Percentiles rank a stretch among this genome's conserved stretches.
Conservation (phyloP, 23 red algal genomes). For the Cyanidiococcus yangmingshanensis region DNA sequence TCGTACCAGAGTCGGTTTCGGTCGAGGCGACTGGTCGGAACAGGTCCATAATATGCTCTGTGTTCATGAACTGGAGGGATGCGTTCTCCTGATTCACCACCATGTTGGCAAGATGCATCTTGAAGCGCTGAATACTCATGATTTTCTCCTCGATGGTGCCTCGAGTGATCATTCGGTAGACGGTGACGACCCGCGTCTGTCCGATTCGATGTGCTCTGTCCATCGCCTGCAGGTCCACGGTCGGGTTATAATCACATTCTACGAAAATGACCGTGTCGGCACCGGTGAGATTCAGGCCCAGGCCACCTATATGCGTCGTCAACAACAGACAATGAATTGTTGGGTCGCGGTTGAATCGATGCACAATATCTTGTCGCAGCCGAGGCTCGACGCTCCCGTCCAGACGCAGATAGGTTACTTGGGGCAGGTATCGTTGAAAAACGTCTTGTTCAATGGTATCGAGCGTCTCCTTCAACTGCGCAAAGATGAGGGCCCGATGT, state of each 20-base stretch:
- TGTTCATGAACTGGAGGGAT: slow-evolving; percentile 33
- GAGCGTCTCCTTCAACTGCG: slow-evolving; percentile 79
- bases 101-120: slow-evolving; percentile 84
- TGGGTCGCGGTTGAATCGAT: slow-evolving; percentile 91
- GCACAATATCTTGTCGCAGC: slow-evolving; percentile 69
- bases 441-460: slow-evolving; percentile 80
- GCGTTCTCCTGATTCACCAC: slow-evolving; percentile 90
- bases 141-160: slow-evolving; percentile 96
- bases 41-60: neutral
- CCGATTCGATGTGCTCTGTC: slow-evolving; percentile 93
- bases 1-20: too few species aligned
- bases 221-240: slow-evolving; percentile 95
- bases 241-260: slow-evolving; percentile 93
- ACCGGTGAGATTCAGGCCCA: slow-evolving; percentile 91
- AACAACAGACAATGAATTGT: slow-evolving; percentile 80
- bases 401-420: slow-evolving; percentile 76
- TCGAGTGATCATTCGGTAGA: slow-evolving; percentile 71
- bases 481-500: slow-evolving; percentile 93
- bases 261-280: slow-evolving; percentile 95
- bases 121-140: slow-evolving; percentile 85
- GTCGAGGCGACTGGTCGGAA: neutral
- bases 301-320: slow-evolving; percentile 86
- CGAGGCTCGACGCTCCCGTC: slow-evolving; percentile 71
- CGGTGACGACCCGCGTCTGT: slow-evolving; percentile 83
- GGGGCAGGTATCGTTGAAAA: slow-evolving; percentile 48